Evolutionary conservation across 805 yeast species (phyloP).

Genomic region (Saturnispora diversa): DNA sequence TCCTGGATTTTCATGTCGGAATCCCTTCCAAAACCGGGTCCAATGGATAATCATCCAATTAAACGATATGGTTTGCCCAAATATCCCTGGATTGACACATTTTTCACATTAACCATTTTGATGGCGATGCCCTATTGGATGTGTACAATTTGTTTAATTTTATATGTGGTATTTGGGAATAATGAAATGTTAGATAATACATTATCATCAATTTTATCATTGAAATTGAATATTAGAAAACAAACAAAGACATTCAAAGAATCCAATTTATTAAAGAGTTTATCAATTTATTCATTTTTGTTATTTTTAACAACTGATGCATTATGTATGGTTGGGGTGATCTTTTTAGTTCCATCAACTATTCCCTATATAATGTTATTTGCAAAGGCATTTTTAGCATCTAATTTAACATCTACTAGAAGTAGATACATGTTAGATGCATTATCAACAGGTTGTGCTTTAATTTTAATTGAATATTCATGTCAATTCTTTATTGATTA

Average conservation of each 20-base stretch:
- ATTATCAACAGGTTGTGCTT: conserved; percentile 19
- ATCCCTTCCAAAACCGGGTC: background rate
- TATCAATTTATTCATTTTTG: conserved; percentile 11
- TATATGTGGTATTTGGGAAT: conserved; percentile 23
- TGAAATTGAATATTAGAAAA: conserved; percentile 21
- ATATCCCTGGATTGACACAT: conserved; percentile 8
- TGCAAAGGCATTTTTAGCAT: conserved; percentile 30
- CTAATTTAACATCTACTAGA: conserved; percentile 27
- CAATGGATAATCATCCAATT: background rate
- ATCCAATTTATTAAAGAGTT: background rate
- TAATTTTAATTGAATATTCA: conserved; percentile 17
- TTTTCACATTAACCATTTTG: conserved; percentile 13
- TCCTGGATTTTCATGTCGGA: background rate
- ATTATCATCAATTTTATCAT: conserved; percentile 23
- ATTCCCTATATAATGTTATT: conserved; percentile 24
- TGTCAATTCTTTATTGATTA: conserved; percentile 11
- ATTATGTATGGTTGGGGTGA: conserved; percentile 15
- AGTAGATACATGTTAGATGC: conserved; percentile 26
- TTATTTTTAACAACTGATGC: conserved; percentile 17
- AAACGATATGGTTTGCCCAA: conserved; percentile 1
- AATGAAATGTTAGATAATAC: conserved; percentile 23
- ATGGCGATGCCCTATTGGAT: conserved; percentile 25
- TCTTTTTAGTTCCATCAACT: conserved; percentile 20
- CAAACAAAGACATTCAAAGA: background rate
- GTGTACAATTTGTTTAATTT: conserved; percentile 17